phyloP scores from a whole-genome alignment of 495 filamentous ascomycete genomes.

The Massariosphaeria phaeospora region DNA sequence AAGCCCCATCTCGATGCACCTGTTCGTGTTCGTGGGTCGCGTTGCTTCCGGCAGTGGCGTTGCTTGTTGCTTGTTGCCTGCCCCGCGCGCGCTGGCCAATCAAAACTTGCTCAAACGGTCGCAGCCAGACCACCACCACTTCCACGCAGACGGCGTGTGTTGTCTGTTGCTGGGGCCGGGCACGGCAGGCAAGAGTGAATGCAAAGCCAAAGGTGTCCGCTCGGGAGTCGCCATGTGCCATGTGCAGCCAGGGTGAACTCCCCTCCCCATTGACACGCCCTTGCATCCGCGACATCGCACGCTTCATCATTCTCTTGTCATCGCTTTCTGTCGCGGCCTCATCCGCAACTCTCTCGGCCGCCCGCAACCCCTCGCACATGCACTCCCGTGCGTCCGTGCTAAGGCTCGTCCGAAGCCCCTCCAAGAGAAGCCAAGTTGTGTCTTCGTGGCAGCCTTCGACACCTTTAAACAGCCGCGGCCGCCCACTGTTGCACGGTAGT shows the following conservation, averaged over 20 bases:
- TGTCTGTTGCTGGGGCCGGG: too few species aligned
- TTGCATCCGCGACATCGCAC: conserved; percentile 19
- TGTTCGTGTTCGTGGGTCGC: too few species aligned
- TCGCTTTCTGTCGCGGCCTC: conserved; percentile 15
- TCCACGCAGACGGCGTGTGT: background rate
- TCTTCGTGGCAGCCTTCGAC: too few species aligned
- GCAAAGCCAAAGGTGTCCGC: too few species aligned
- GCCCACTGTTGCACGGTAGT: conserved; percentile 1
- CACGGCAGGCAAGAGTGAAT: too few species aligned
- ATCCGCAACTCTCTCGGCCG: conserved; percentile 8
- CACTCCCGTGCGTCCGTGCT: conserved; percentile 18
- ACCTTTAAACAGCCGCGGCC: conserved; percentile 10
- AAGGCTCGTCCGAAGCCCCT: background rate
- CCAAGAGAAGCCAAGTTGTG: background rate
- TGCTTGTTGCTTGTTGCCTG: too few species aligned
- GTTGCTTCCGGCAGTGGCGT: background rate
- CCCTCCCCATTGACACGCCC: background rate
- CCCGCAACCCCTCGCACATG: conserved; percentile 1
- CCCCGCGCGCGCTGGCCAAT: conserved; percentile 17
- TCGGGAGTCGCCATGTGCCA: background rate
- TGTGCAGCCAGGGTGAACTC: background rate
- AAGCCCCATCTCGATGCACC: too few species aligned
- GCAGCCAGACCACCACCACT: background rate
- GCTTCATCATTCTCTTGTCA: conserved; percentile 16
- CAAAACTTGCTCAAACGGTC: conserved; percentile 23